These are phyloP conservation scores for Lagenidium giganteum DNA, from an alignment of 352 stramenopile species.

Conservation along the genomic window DNA sequence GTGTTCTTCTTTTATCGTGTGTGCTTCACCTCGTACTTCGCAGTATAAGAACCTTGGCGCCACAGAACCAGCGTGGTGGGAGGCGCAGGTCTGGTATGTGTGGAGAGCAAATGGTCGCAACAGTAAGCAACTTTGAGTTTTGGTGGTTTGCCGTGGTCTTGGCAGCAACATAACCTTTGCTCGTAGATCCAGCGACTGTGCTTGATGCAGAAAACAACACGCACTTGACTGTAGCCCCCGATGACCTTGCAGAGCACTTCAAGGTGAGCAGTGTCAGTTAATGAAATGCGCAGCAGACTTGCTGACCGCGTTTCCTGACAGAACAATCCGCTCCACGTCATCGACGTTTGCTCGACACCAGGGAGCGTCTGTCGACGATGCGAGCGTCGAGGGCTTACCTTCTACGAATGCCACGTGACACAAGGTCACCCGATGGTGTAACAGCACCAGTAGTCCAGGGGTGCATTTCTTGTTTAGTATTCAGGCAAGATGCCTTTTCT, in stretches of 20 bases:
- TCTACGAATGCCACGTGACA: conserved; percentile 69
- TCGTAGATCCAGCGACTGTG: conserved; percentile 40
- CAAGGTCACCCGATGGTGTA: conserved; percentile 76
- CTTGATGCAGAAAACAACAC: conserved; percentile 41
- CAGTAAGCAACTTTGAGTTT: conserved; percentile 23
- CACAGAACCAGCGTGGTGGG: conserved; percentile 64
- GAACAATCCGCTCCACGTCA: conserved; percentile 63
- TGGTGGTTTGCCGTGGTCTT: neutral
- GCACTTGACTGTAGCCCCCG: conserved; percentile 30
- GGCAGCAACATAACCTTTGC: neutral
- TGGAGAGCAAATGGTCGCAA: conserved; percentile 61
- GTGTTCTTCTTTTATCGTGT: conserved; percentile 1
- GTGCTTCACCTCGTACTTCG: conserved; percentile 1
- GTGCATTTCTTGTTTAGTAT: no score
- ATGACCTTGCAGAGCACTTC: conserved; percentile 54
- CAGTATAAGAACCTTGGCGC: conserved; percentile 74
- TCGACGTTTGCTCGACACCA: conserved; percentile 53
- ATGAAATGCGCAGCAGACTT: neutral
- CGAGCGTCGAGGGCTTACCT: conserved; percentile 24
- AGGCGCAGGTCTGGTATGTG: conserved; percentile 81
- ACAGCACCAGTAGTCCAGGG: no score
- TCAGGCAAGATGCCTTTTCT: no score
- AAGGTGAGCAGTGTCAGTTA: conserved; percentile 22
- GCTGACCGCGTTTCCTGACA: conserved; percentile 9
- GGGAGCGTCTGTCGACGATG: conserved; percentile 43